Base-by-base conservation (phyloP, 73 alveolate species). In the Paramecium caudatum region DNA sequence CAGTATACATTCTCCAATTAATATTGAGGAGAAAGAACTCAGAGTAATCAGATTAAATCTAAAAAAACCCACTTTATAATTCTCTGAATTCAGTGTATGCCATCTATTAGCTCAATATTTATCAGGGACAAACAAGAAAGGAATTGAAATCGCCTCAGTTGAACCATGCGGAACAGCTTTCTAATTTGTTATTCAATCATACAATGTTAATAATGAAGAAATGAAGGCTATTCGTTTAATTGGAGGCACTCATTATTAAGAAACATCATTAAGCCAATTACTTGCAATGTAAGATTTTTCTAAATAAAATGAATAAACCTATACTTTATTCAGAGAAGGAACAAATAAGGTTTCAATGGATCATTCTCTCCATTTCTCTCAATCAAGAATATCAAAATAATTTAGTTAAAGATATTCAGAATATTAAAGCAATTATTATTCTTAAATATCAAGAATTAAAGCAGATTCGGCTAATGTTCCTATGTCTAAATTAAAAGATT, bases 331-430 rank as follows among this genome's bases (percentile, higher is more conserved):
- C 17, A 65, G 49, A 32, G 83, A 65, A 65, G 83, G 39, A 65
- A 25, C 83, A 0, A 30, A 65, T 33, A 65, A 36, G 34, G 27
- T 65, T 16, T 65, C 83, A 0, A 33, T 33, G 49, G 83, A 65
- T 65, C 46, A 74, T 37, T 74, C 88, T 23, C 65, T 74, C 17
- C 88, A 74, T 39, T 74, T 74, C 55, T 74, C 88, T 3, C 43
- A 74, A 74, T 74, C 88, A 8, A 74, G 88, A 74, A 74, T 74
- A 12, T 74, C 88, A n/a, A 74, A 74, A 43, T 19, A 74, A 74
- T 45, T 74, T 41, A 74, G 88, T 43, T 74, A 74, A 25, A 74
- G 32, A 12, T 45, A 39, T 45, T 74, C 88, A 17, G 88, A 74
- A 74, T 74, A 74, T 45, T 21, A 41, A 4, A 74, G 88, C 16